phyloP scores from a whole-genome alignment of 805 yeast species.

The Schizosaccharomyces pombe region DNA sequence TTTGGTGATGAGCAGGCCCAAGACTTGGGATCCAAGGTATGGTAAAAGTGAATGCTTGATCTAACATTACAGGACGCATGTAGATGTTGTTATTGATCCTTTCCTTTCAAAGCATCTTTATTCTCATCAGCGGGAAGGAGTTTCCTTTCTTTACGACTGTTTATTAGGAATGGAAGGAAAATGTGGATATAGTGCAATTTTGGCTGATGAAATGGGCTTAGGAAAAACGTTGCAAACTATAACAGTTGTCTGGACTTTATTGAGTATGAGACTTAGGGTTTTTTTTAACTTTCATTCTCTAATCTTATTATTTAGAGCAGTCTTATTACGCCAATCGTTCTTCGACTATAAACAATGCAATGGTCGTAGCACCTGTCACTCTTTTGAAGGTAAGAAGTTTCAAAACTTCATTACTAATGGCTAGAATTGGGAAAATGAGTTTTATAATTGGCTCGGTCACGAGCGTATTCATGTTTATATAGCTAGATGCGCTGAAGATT shows the following conservation, averaged over 20 bases:
- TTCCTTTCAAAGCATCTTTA: conserved; percentile 23
- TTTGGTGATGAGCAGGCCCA: not conserved
- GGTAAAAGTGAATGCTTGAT: not conserved
- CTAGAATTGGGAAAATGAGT: conserved; percentile 70
- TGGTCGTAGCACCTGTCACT: conserved; percentile 83
- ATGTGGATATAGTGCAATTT: conserved; percentile 42
- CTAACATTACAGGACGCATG: not conserved
- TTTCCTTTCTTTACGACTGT: conserved; percentile 58
- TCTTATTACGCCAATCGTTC: conserved; percentile 12
- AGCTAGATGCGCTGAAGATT: conserved; percentile 29
- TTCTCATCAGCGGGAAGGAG: conserved; percentile 73
- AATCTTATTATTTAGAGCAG: conserved; percentile 10
- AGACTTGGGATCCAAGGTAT: not conserved
- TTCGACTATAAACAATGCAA: conserved; percentile 29
- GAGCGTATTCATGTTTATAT: conserved; percentile 45
- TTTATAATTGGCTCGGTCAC: conserved; percentile 63
- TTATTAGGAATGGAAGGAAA: conserved; percentile 41
- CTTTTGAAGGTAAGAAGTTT: conserved; percentile 20
- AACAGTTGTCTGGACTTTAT: conserved; percentile 57
- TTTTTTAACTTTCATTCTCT: conserved; percentile 7
- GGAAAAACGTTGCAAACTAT: conserved; percentile 81
- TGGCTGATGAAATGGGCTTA: conserved; percentile 95
- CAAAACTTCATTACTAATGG: not conserved
- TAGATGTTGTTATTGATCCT: conserved; percentile 20
- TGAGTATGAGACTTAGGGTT: conserved; percentile 29